Evolutionary conservation across 2,329 filamentous ascomycete genomes (phyloP), one percentile per base, ranked within the genome.

Genomic region (Scytalidium sp.): DNA sequence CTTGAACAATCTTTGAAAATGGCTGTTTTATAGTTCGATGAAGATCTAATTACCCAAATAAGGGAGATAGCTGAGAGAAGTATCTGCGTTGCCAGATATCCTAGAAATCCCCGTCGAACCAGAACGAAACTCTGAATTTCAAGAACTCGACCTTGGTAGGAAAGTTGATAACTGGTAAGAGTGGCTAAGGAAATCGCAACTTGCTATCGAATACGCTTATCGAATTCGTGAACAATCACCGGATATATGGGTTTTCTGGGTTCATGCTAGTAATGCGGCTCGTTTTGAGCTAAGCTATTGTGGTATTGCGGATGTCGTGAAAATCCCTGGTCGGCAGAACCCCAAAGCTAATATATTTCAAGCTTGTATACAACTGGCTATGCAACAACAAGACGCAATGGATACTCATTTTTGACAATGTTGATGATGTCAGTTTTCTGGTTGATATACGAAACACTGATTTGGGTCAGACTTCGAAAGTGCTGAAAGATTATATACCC

Each of bases 381-480:
- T 23, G 51, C 8, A 50, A 55, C 22, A 47, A 60, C 10, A 59
- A 45, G 1, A 52, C 53, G 21, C 41, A 46, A 49, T 73, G 68
- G 70, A 15, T 65, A 13, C 55, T 71, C 25, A 54, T 72, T 41
- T 57, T 73, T 17, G 68, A 73, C 39, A 70, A 65, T 50, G 67
- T 64, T 40, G 67, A 71, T 51, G 58, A 70, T 54, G 11, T 41
- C 25, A 46, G 52, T 46, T 60, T 61, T 23, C 54, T 63, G 41
- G 20, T 25, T 43, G 19, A 36, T 36, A 36, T 36, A 9, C 17
- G 15, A 36, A n/a, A 7, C 17, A 36, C 15, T 36, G 13, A 36
- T 36, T 36, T 36, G 17, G 17, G 32, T 15, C 4, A 36, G 15
- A 36, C 15, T n/a, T 36, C 17, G 17, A 36, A 36, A 36, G 32